A percentile compares a stretch with the other conserved stretches of the same genome.
Conservation (phyloP, 208 protist genomes). For the Leishmania lainsoni region DNA sequence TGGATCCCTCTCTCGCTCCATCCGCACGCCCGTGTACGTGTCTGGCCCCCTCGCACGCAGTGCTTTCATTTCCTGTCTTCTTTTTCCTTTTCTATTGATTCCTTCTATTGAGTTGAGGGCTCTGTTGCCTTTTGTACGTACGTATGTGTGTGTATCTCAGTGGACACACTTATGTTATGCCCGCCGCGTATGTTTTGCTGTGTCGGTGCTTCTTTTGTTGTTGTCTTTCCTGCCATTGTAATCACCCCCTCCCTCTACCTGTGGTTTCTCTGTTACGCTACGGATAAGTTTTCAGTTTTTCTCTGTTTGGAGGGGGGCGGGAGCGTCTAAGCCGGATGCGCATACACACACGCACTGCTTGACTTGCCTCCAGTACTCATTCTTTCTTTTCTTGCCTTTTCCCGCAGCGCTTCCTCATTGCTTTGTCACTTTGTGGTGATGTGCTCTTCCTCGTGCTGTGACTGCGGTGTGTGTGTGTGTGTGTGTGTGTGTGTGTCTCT, state of each 20-base stretch:
- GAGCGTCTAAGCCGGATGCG: neutral
- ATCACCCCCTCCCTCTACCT: neutral
- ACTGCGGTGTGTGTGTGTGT: neutral
- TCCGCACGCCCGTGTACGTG: neutral
- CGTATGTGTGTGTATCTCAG: neutral
- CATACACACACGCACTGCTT: conserved; percentile 2
- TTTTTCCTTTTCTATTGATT: neutral
- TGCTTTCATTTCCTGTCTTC: neutral
- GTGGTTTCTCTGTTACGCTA: neutral
- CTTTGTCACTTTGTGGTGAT: neutral
- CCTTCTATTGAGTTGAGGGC: neutral
- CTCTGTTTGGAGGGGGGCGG: too few relatives aligned
- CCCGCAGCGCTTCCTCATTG: neutral
- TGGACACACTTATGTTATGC: neutral
- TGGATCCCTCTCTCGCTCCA: neutral
- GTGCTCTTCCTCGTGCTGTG: neutral
- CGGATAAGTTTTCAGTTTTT: neutral
- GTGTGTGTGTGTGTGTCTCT: too few relatives aligned
- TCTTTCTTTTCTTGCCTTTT: neutral
- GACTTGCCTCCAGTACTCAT: neutral
- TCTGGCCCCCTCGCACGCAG: neutral
- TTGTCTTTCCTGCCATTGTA: neutral
- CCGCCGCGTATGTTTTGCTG: neutral
- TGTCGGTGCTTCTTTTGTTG: neutral
- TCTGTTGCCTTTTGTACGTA: neutral